Percentiles rank a stretch among this genome's conserved stretches.
These are phyloP conservation scores for Aurinia saxatilis DNA, from an alignment of 345 rosid genomes.

Conservation along the genomic window DNA sequence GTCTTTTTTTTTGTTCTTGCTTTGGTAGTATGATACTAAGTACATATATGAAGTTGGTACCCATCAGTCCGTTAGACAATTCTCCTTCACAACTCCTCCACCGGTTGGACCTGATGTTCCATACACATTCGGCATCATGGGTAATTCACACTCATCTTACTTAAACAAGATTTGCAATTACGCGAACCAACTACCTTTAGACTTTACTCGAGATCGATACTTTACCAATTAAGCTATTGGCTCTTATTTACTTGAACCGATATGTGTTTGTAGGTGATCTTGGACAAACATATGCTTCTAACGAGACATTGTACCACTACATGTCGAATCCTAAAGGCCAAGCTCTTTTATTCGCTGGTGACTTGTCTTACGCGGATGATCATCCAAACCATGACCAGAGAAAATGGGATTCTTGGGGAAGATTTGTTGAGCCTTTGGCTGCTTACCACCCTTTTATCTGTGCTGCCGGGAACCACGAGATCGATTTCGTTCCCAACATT, in stretches of 20 bases:
- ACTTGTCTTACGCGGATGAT: constrained; percentile 41
- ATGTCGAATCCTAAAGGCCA: constrained; percentile 41
- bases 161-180: neutral
- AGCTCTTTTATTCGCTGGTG: constrained; percentile 40
- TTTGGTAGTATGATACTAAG: constrained; percentile 38
- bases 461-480: constrained; percentile 46
- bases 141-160: constrained; percentile 15
- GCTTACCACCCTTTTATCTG: constrained; percentile 51
- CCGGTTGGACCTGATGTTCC: constrained; percentile 60
- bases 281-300: constrained; percentile 48
- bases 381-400: constrained; percentile 35
- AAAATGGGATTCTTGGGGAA: constrained; percentile 46
- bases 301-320: constrained; percentile 42
- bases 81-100: constrained; percentile 51
- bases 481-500: constrained; percentile 31
- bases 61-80: constrained; percentile 30
- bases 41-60: constrained; percentile 50
- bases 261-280: constrained; percentile 39
- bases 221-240: no score
- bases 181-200: no score
- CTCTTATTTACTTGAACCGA: no score
- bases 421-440: constrained; percentile 36
- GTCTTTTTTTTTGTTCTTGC: neutral
- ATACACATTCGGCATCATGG: constrained; percentile 62
- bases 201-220: no score